Evolutionary conservation across 1,284 basidiomycete species (phyloP).

Genomic region (Trichosporon sp.): DNA sequence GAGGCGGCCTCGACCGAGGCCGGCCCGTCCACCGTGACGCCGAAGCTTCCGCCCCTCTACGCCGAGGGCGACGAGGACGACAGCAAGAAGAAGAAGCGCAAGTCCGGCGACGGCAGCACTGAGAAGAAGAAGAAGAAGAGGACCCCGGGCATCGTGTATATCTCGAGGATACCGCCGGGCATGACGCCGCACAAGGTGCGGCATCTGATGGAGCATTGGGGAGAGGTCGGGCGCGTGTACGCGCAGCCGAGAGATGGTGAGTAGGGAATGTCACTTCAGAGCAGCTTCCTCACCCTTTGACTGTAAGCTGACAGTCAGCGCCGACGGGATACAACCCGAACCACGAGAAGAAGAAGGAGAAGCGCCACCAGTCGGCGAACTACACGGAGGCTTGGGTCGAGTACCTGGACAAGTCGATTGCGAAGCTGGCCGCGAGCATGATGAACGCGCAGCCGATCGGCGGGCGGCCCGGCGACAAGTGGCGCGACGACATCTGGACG

Average conservation of each 20-base stretch:
- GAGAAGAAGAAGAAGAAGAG: constrained; percentile 30
- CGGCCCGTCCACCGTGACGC: not conserved
- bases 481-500: constrained; percentile 98
- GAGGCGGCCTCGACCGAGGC: not conserved
- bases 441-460: constrained; percentile 94
- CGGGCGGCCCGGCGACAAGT: constrained; percentile 81
- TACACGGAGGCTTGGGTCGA: constrained; percentile 99
- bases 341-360: constrained; percentile 25
- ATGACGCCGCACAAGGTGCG: constrained; percentile 97
- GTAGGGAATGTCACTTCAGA: constrained; percentile 11
- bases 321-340: constrained; percentile 39
- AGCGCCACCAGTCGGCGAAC: constrained; percentile 73
- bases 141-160: constrained; percentile 77
- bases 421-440: constrained; percentile 86
- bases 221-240: constrained; percentile 80
- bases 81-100: not conserved
- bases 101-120: constrained; percentile 1
- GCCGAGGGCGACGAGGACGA: not conserved
- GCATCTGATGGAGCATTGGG: constrained; percentile 80
- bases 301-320: constrained; percentile 20
- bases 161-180: constrained; percentile 94
- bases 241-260: constrained; percentile 72
- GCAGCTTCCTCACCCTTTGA: too few relatives aligned
- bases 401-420: constrained; percentile 88
- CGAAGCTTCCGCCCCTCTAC: not conserved